Evolutionary conservation across 176 grass and related monocot species (phyloP), one percentile per base, ranked within the genome.

Genomic region (Aechmea fasciata): DNA sequence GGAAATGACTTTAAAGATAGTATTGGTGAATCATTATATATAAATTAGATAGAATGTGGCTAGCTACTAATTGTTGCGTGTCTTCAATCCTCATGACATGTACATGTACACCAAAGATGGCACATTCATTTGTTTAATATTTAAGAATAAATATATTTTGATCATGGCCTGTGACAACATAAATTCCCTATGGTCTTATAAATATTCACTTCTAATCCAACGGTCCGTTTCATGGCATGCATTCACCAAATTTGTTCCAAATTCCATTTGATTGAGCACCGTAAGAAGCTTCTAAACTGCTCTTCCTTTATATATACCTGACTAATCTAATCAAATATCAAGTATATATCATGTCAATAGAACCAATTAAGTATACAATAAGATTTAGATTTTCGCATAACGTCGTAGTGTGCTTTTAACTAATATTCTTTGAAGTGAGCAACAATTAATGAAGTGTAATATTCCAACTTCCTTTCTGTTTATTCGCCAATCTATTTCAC

Each of bases 21-120:
- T 49, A 22, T 18, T 23, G 63, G 48, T 11, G 66, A 67, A 41
- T 70, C 33, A 41, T 57, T 67, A 49, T 19, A 64, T 23, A n/a
- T n/a, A n/a, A n/a, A n/a, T n/a, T n/a, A 51, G 65, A 67, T 52
- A 66, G 2, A 77, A 41, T 57, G 26, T 28, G 49, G 51, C 28
- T 65, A 19, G 51, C 28, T 65, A 19, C 18, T 52, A 65, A 15
- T 50, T 79, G 62, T 65, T 29, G 12, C 28, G 47, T 48, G 64
- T 77, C 14, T 57, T 13, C 48, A 41, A 59, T 59, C 14, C 8
- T 7, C 10, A 59, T 59, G 54, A 2, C 54, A 20, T 59, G 11
- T 59, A 59, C 54, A 59, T 59, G 54, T 55, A 55, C 13, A 13
- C 52, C 52, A 55, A 13, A 55, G 52, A n/a, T 12, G 13, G 15